phyloP scores from a whole-genome alignment of 768 basidiomycete species.

The Tylopilus sp. region DNA sequence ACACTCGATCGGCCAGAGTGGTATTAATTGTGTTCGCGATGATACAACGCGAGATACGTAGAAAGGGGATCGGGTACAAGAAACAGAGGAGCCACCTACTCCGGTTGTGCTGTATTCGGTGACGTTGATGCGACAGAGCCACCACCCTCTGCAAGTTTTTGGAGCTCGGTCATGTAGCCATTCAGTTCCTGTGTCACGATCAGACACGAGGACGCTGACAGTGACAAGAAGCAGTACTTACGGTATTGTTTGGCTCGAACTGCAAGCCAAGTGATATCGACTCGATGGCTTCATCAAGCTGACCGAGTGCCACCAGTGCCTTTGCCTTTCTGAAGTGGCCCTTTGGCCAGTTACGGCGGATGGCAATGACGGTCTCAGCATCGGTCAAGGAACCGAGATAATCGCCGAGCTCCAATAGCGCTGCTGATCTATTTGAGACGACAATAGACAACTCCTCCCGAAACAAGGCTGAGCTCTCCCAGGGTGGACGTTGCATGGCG shows the following conservation, averaged over 20 bases:
- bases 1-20: too few relatives aligned
- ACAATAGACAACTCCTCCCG: slow-evolving; percentile 90
- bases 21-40: not conserved
- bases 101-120: slow-evolving; percentile 3
- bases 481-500: slow-evolving; percentile 79
- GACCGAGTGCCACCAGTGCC: slow-evolving; percentile 72
- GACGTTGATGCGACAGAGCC: not conserved
- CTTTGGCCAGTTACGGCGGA: slow-evolving; percentile 90
- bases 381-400: slow-evolving; percentile 78
- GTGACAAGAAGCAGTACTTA: slow-evolving; percentile 26
- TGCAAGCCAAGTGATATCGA: slow-evolving; percentile 80
- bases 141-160: slow-evolving; percentile 20
- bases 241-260: slow-evolving; percentile 71
- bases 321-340: slow-evolving; percentile 95
- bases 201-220: not conserved
- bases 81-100: slow-evolving; percentile 10
- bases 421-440: slow-evolving; percentile 88
- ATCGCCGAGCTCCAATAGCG: slow-evolving; percentile 75
- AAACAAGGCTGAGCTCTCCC: slow-evolving; percentile 80
- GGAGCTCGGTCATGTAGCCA: slow-evolving; percentile 30
- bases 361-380: slow-evolving; percentile 83
- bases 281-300: slow-evolving; percentile 72
- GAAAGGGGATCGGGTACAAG: not conserved
- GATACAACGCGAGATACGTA: slow-evolving; percentile 7
- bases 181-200: slow-evolving; percentile 28